Evolutionary conservation across 495 filamentous ascomycete species (phyloP), one percentile per base, ranked within the genome.

Genomic region (Penicillium cinerascens): DNA sequence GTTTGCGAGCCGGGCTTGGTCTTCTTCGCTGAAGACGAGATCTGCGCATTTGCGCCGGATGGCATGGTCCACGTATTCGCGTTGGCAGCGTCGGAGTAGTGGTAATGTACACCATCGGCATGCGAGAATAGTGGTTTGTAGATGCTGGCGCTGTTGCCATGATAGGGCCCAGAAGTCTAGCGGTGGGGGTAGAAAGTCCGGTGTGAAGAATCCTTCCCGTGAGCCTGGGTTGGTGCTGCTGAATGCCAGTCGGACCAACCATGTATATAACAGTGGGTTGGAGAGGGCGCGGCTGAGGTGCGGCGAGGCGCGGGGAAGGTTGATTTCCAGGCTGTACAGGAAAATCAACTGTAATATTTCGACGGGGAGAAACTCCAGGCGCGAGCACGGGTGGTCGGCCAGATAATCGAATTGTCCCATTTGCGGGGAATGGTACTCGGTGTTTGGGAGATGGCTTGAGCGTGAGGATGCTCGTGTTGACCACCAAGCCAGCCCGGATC

Each of bases 271-370:
- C 1, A 66, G 25, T 3, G 60, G 61, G n/a, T 61, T 58, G 33
- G 72, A 73, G 6, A 77, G 65, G 15, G 61, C 58, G 23, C 56
- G 42, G 27, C 68, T 54, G 23, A 76, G 52, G 27, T 56, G 49
- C 2, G 64, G 58, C 3, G 78, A 80, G 8, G 75, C 67, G 37
- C 70, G 69, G 1, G 79, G 77, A 7, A 84, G 71, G 44, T 75
- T 75, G 44, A 80, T 44, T 56, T 82, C 78, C 26, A 79, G 57
- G 54, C 70, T 66, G 42, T 75, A 59, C 16, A 80, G 64, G 57
- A 81, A 82, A 41, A 83, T 78, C 29, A 61, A 60, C 57, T 81
- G 68, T 8, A 84, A 47, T 20, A 84, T 60, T 56, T 84, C 81
- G 9, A 68, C 70, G 9, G 79, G 81, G 2, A 84, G 65, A 22